Evolutionary conservation across 2,329 filamentous ascomycete genomes (phyloP), one percentile per base, ranked within the genome.

Genomic region (Ramularia endophylla): DNA sequence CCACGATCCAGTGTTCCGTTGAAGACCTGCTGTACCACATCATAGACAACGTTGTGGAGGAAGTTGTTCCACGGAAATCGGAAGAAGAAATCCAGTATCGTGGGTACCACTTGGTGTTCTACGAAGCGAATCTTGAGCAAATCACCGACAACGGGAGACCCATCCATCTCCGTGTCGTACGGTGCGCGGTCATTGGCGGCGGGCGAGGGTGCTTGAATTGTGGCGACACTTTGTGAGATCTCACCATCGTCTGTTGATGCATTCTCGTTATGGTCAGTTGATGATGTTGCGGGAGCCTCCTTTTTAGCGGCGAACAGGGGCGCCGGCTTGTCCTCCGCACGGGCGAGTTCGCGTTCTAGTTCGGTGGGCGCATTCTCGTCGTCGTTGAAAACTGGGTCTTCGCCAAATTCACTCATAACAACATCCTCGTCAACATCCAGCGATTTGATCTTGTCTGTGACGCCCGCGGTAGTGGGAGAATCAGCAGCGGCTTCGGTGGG

Each of bases 61-160:
- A 98, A 98, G 64, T 98, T 98, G 66, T 98, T 98, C 92, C 92
- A 98, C 1, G 92, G 90, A 59, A 97, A 98, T 45, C 84, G 81
- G 71, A 98, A 98, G 69, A 98, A 98, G 71, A 97, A 97, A 43
- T 88, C 86, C 62, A 98, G 68, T 57, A 98, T 97, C 2, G 88
- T 95, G 19, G 92, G 92, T 39, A 98, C 89, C 49, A 98, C 92
- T 51, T 81, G 80, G 65, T 97, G 81, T 64, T 95, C 84, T 17
- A 97, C 89, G 68, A 98, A 97, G 67, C 90, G 88, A 65, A 92
- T 89, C 69, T 98, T 98, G 46, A 98, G 71, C 56, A 83, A 85
- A 63, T 98, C 92, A 38, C 92, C 92, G 8, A 98, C 92, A 16
- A 98, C 88, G 2, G 88, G 85, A 22, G 76, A 73, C 5, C 79